Evolutionary conservation across 345 rosid species (phyloP), one percentile per base, ranked within the genome.

Genomic region (Combretum micranthum): DNA sequence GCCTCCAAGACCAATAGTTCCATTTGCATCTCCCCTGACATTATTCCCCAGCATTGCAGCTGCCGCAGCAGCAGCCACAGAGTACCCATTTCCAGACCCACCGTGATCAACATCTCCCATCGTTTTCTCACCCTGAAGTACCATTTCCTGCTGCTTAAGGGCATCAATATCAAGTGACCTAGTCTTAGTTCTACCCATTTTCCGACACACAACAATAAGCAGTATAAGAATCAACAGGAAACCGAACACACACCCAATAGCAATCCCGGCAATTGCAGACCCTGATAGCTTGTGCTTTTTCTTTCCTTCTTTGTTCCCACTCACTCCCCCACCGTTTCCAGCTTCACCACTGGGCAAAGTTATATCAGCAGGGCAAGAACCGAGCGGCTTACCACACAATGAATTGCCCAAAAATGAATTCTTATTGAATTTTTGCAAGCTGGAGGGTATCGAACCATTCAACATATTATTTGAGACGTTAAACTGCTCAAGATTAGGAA

Each of bases 241-340:
- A 7, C 62, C 75, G 12, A 69, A 25, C 14, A 78, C 52, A 21
- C 72, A 65, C 22, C 75, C 83, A 12, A 78, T 69, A 13, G 64
- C 80, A 18, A 78, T 75, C 19, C 83, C 80, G 0, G 80, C 83
- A 16, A 78, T 60, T 15, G 77, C 80, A 21, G 80, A 78, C 4
- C 77, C 83, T 2, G 80, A 72, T 20, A 78, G 57, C 59, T 69
- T 71, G 52, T 57, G 57, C 39, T 49, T 49, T 19, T 55, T 44
- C 66, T 65, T 74, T 59, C 19, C 54, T 8, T 37, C 54, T 12
- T 15, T 32, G 39, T 32, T 49, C 13, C 56, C 20, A 15, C 20
- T 45, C 16, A 22, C 48, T 44, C 44, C 44, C n/a, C 19, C 48
- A 44, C 50, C 39, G 13, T 55, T 53, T 18, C 18, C 55, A 15